phyloP scores from a whole-genome alignment of 345 rosid genomes.

The Eutrema japonicum region DNA sequence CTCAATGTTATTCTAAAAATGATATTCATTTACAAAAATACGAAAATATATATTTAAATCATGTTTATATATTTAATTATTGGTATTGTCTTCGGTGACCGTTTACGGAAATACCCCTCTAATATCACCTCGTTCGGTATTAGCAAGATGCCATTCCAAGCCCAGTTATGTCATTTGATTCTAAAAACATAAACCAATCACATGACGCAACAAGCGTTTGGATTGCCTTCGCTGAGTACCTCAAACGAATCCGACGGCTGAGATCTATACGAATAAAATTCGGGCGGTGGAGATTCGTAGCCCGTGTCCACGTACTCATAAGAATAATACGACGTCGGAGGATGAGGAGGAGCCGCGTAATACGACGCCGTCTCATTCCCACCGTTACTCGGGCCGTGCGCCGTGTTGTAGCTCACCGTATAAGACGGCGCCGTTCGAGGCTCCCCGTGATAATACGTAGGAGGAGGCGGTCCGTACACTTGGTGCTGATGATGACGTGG shows the following conservation, averaged over 20 bases:
- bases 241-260: slow-evolving; percentile 70
- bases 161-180: slow-evolving; percentile 22
- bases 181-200: slow-evolving; percentile 39
- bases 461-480: slow-evolving; percentile 41
- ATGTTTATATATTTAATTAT: not conserved
- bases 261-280: slow-evolving; percentile 47
- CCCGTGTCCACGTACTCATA: slow-evolving; percentile 52
- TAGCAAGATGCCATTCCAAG: slow-evolving; percentile 4
- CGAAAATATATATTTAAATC: not conserved
- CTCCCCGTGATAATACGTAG: slow-evolving; percentile 47
- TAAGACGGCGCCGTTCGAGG: slow-evolving; percentile 49
- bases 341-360: slow-evolving; percentile 45
- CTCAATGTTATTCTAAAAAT: slow-evolving; percentile 19
- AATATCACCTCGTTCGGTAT: slow-evolving; percentile 11
- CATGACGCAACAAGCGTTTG: slow-evolving; percentile 84
- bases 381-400: slow-evolving; percentile 43
- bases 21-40: slow-evolving; percentile 19
- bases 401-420: slow-evolving; percentile 60
- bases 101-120: slow-evolving; percentile 18
- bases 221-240: slow-evolving; percentile 86
- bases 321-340: slow-evolving; percentile 45
- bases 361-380: slow-evolving; percentile 41
- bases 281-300: slow-evolving; percentile 49
- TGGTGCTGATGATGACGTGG: slow-evolving; percentile 48
- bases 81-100: not conserved